Base-by-base conservation (phyloP, 1,139 yeast species). In the Candida pseudoviswanathii region DNA sequence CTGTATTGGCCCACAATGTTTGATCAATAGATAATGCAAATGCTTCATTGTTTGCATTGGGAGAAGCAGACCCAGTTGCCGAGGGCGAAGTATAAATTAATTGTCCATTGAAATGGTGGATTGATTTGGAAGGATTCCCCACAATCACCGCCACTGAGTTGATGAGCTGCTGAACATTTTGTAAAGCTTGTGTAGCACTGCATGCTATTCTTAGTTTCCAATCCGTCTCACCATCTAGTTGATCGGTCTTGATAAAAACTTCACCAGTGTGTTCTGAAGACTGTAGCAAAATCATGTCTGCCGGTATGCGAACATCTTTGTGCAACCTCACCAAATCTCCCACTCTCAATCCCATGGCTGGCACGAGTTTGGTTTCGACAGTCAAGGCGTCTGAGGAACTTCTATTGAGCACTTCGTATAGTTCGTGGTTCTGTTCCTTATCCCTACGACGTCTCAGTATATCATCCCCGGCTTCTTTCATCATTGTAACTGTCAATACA, bases 1-100 rank as follows among this genome's bases (percentile, higher is more conserved):
- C 97, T 0, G 99, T 94, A 64, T 95, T 95, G 8, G 98, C 98
- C 99, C 99, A 95, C 62, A 95, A 69, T 0, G 99, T 90, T 63
- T 94, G 94, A 66, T 95, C 99, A 3, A 94, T 83, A 1, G 87
- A 77, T 31, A 95, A 72, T 3, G 97, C 92, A 33, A 80, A 75
- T 1, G 85, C 73, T 40, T 82, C 78, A 43, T 78, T 81, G 21
- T 54, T 51, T 10, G 61, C 50, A 9, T n/a, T 42, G 4, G 62
- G 58, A 3, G 61, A 52, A 4, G 51, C 53, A 2, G 65, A 58
- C 42, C 63, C 63, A 29, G 56, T 56, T 31, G 57, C 47, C 21
- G 66, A 64, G 47, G 64, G 58, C 21, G 73, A 65, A 49, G 68
- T 71, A 57, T 76, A 77, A 5, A 82, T 72, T 32, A 90, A 65